Percentiles rank a stretch among this genome's conserved stretches.
Conservation (phyloP, 768 basidiomycete genomes). For the Psilocybe subaeruginosa region DNA sequence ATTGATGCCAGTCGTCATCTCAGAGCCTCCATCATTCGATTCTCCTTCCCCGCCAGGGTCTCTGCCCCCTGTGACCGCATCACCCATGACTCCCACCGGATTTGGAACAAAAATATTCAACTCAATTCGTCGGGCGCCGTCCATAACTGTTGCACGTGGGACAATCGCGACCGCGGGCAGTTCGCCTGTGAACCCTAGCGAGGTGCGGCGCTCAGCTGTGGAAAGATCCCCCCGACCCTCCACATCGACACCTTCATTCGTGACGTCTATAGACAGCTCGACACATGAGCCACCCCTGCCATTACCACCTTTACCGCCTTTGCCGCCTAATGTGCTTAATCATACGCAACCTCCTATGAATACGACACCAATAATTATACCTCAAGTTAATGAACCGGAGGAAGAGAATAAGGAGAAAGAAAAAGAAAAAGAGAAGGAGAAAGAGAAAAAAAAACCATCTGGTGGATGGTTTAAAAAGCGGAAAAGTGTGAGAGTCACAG, state of each 20-base stretch:
- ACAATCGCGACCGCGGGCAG: conserved; percentile 4
- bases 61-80: conserved; percentile 7
- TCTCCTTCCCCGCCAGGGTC: conserved; percentile 6
- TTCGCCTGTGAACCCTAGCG: conserved; percentile 19
- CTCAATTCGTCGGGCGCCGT: conserved; percentile 36
- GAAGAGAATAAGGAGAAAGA: conserved; percentile 42
- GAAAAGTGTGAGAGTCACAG: conserved; percentile 46
- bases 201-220: conserved; percentile 27
- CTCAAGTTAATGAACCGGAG: conserved; percentile 33
- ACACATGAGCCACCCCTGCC: conserved; percentile 23
- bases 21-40: conserved; percentile 12
- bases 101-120: conserved; percentile 31
- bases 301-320: conserved; percentile 29
- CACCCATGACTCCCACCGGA: conserved; percentile 25
- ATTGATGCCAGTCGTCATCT: conserved; percentile 13
- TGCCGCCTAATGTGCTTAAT: conserved; percentile 20
- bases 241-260: conserved; percentile 30
- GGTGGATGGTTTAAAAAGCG: conserved; percentile 56
- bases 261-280: conserved; percentile 16
- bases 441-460: conserved; percentile 41
- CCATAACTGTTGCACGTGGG: conserved; percentile 28
- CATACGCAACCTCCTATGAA: conserved; percentile 8
- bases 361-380: conserved; percentile 14
- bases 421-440: conserved; percentile 40
- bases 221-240: conserved; percentile 34